phyloP scores from a whole-genome alignment of 2,329 filamentous ascomycete genomes.

The Huntiella bhutanensis region DNA sequence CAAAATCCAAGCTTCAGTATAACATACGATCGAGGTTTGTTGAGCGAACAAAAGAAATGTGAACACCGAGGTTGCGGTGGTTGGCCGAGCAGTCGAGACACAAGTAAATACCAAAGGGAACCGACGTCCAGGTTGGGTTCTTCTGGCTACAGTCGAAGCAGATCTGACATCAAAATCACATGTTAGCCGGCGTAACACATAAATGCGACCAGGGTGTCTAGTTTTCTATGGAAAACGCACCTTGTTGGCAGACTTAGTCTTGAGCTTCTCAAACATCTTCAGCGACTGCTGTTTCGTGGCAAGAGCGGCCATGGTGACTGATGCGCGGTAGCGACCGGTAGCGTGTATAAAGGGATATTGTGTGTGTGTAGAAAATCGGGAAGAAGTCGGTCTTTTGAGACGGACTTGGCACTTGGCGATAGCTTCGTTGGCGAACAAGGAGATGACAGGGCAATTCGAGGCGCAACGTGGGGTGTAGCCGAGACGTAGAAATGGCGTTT shows the following conservation, averaged over 20 bases:
- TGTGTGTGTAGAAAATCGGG: neutral
- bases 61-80: conserved; percentile 91
- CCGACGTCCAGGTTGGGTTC: conserved; percentile 96
- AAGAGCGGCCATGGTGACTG: conserved; percentile 34
- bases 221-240: conserved; percentile 27
- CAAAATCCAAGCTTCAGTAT: neutral
- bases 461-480: too few species aligned
- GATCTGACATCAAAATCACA: conserved; percentile 35
- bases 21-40: conserved; percentile 92
- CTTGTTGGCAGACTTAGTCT: conserved; percentile 87
- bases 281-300: conserved; percentile 90
- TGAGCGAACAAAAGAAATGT: conserved; percentile 97
- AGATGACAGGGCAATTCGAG: too few species aligned
- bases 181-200: conserved; percentile 2
- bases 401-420: conserved; percentile 3
- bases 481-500: too few species aligned
- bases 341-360: neutral
- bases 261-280: conserved; percentile 95
- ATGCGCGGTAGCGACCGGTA: neutral
- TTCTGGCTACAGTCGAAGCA: conserved; percentile 98
- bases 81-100: conserved; percentile 96
- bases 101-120: conserved; percentile 91
- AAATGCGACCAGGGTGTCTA: too few species aligned
- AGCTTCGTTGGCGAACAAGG: too few species aligned
- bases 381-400: neutral